phyloP scores from a whole-genome alignment of 345 rosid species.

The Murraya koenigii region DNA sequence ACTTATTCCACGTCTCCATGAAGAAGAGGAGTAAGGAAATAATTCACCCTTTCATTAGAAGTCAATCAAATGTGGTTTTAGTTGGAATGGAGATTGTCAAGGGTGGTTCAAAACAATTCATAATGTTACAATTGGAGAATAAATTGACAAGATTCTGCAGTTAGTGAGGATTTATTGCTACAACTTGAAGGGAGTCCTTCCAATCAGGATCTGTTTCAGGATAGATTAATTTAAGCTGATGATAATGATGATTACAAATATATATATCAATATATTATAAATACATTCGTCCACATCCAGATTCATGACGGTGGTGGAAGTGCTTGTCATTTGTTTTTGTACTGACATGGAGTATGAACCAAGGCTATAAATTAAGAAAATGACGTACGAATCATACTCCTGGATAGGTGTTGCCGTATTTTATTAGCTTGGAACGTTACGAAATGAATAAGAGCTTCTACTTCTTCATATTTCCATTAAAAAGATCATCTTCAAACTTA shows the following conservation, averaged over 20 bases:
- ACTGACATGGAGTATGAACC: not conserved
- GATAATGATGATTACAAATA: not conserved
- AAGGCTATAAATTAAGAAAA: not conserved
- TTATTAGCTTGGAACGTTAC: not conserved
- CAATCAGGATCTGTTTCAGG: constrained; percentile 11
- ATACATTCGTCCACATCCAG: not conserved
- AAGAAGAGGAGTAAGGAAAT: too few relatives aligned
- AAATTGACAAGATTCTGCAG: constrained; percentile 7
- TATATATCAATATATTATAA: not conserved
- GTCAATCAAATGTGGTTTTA: constrained; percentile 25
- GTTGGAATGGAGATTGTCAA: constrained; percentile 20
- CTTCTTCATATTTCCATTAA: not conserved
- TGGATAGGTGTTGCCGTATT: not conserved
- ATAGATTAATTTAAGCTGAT: not conserved
- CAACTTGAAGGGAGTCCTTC: constrained; percentile 11
- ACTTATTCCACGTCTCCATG: not conserved
- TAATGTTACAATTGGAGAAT: not conserved
- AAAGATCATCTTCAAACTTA: too few relatives aligned
- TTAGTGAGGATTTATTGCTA: constrained; percentile 17
- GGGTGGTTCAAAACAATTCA: constrained; percentile 2
- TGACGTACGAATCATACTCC: not conserved
- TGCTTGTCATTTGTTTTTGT: not conserved
- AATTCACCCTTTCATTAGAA: constrained; percentile 28
- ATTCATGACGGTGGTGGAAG: not conserved
- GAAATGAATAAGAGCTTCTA: not conserved